Base-by-base conservation (phyloP, 768 basidiomycete genomes). In the Botryobasidium botryosum region DNA sequence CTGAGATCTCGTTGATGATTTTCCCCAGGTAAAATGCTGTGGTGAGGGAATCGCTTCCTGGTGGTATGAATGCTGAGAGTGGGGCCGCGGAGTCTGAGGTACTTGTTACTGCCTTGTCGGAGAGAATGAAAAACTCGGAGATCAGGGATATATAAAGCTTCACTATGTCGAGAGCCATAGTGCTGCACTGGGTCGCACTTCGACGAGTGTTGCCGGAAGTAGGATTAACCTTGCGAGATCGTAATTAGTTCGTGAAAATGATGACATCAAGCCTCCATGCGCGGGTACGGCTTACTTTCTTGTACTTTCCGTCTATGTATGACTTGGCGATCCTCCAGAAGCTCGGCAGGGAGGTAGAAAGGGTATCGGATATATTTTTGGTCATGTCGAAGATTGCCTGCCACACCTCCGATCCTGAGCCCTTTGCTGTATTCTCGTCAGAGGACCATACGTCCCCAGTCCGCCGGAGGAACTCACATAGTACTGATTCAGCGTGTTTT, bases 301-400 rank as follows among this genome's bases (percentile, higher is more conserved):
- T 80, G 58, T 83, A 90, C 59, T 84, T 88, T 4, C 94, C 92
- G 35, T 94, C 90, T 64, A 91, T 76, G 56, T 90, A 92, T 20
- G 73, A 76, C 59, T 75, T 84, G 2, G 84, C 79, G 39, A 99
- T 83, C 57, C 77, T 81, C 87, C 88, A 92, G 62, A 96, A 96
- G 54, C 73, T 85, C 12, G 92, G 90, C 20, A 99, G 69, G 1
- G 80, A 72, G n/a, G 77, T 67, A 10, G 90, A 60, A 59, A 96
- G 70, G 32, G 73, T 73, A 57, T 96, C 91, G 3, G 86, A 88
- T n/a, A 88, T 58, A 52, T 70, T 77, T 64, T 87, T 90, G 40
- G 88, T 75, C 66, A 96, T 67, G 32, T 76, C 72, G 41, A 75
- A 66, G 23, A 82, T 73, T 2, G 76, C 74, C 52, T 76, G 71